Percentiles rank a stretch among this genome's conserved stretches.
Conservation (phyloP, 176 grass and related monocot genomes). For the Oryza longistaminata region DNA sequence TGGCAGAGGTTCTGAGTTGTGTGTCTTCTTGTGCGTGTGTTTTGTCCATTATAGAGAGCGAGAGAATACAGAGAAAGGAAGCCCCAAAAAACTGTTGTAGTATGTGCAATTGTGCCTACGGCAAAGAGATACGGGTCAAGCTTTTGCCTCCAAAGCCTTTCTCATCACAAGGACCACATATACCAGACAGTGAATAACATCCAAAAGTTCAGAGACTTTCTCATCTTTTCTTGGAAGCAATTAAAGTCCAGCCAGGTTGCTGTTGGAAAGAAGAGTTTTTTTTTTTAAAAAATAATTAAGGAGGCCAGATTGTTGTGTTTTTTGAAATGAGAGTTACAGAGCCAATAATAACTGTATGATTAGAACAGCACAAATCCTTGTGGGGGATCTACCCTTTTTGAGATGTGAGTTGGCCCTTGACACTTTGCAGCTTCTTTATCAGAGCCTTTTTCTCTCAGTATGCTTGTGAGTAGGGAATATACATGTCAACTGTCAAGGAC, state of each 20-base stretch:
- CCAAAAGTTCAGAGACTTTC: slow-evolving; percentile 11
- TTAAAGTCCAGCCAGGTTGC: background rate
- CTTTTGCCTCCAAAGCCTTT: slow-evolving; percentile 11
- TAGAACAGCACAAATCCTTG: slow-evolving; percentile 25
- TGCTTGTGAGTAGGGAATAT: slow-evolving; percentile 30
- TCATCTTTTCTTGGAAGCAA: slow-evolving; percentile 16
- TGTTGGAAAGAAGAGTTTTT: background rate
- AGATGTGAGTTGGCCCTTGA: slow-evolving; percentile 29
- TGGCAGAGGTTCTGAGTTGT: background rate
- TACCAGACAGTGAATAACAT: background rate
- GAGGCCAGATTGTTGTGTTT: background rate
- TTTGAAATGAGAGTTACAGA: background rate
- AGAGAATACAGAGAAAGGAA: background rate
- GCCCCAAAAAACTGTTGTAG: background rate
- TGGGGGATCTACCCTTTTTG: slow-evolving; percentile 6
- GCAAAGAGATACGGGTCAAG: background rate
- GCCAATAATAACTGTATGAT: slow-evolving; percentile 22
- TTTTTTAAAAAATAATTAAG: background rate
- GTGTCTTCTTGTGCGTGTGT: background rate
- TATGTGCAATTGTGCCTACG: background rate
- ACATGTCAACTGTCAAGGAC: slow-evolving; percentile 23
- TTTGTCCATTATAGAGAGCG: background rate
- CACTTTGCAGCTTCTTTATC: slow-evolving; percentile 32
- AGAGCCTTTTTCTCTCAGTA: slow-evolving; percentile 33
- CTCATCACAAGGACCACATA: slow-evolving; percentile 18